Conservation (phyloP, 78 protist species). For the Chrysochromulina parva region DNA sequence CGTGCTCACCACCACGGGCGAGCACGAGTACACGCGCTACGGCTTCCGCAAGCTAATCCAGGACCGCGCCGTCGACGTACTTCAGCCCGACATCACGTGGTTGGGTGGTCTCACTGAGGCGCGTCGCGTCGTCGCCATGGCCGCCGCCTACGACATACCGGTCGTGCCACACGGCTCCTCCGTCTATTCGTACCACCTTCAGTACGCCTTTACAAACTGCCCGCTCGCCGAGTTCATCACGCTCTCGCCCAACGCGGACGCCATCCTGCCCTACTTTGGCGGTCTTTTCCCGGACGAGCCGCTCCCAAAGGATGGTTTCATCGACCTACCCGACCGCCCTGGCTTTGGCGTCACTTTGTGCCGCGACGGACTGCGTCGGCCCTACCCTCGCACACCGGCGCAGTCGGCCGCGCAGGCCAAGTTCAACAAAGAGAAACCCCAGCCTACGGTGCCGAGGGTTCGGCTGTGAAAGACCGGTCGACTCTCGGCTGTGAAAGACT, state of each 20-base stretch:
- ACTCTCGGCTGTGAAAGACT: no score
- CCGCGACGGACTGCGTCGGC: conserved; percentile 40
- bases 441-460: no score
- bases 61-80: conserved; percentile 32
- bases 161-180: conserved; percentile 62
- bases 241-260: conserved; percentile 43
- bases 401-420: not conserved
- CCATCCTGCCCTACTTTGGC: conserved; percentile 59
- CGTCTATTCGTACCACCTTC: conserved; percentile 62
- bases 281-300: conserved; percentile 61
- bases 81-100: conserved; percentile 73
- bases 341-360: conserved; percentile 62
- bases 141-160: conserved; percentile 57
- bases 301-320: conserved; percentile 59
- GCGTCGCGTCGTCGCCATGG: conserved; percentile 40
- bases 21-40: conserved; percentile 68
- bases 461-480: no score
- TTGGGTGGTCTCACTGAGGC: conserved; percentile 52
- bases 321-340: conserved; percentile 44
- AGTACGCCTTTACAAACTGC: conserved; percentile 54
- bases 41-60: conserved; percentile 59
- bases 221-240: conserved; percentile 61
- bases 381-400: conserved; percentile 25
- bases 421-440: not conserved
- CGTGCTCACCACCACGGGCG: conserved; percentile 43